Conservation (phyloP, 2,329 filamentous ascomycete species). For the Alternaria hordeiaustralica region DNA sequence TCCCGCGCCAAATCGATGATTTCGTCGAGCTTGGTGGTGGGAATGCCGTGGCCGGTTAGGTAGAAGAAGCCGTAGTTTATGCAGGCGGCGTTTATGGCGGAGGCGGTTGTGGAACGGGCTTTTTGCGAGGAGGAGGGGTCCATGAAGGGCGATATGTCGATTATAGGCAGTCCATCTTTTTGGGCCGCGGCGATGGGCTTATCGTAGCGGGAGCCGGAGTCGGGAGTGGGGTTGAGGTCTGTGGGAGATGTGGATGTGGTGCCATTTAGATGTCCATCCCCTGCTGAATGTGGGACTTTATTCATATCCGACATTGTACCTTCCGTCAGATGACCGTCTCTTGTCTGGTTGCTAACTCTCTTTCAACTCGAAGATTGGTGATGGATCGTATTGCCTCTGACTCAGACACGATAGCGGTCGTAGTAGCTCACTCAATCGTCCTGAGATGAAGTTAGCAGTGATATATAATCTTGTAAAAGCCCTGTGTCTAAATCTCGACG, state of each 20-base stretch:
- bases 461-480: fast-evolving
- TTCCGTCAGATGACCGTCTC: neutral
- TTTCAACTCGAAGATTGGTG: neutral
- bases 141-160: constrained; percentile 52
- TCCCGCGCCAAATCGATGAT: constrained; percentile 41
- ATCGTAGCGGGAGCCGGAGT: constrained; percentile 11
- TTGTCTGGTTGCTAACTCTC: neutral
- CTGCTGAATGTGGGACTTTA: constrained; percentile 14
- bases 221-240: constrained; percentile 31
- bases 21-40: constrained; percentile 27
- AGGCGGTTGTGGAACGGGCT: constrained; percentile 32
- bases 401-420: neutral
- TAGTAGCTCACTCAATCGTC: neutral
- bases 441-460: neutral
- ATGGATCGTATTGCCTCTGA: neutral
- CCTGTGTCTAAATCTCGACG: neutral
- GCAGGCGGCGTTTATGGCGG: constrained; percentile 47
- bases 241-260: neutral
- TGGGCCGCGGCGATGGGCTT: constrained; percentile 22
- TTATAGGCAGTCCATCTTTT: constrained; percentile 45
- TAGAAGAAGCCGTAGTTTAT: constrained; percentile 53
- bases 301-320: constrained; percentile 23
- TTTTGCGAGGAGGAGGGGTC: constrained; percentile 19
- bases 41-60: constrained; percentile 51
- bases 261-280: constrained; percentile 5